Conservation (phyloP, 805 yeast genomes). For the Huiozyma naganishii region DNA sequence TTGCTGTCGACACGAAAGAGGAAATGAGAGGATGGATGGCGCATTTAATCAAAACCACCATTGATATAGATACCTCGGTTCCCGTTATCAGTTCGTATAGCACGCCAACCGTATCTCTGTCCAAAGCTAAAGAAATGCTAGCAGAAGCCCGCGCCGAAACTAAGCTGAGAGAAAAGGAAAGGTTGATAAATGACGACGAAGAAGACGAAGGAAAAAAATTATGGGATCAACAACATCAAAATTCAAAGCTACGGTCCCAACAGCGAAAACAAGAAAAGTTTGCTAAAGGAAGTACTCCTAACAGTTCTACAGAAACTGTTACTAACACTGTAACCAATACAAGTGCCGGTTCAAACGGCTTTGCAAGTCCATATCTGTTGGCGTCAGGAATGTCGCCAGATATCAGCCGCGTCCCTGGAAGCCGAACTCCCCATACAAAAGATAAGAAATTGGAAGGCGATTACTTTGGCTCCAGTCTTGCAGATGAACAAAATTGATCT, state of each 20-base stretch:
- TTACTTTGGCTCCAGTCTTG: constrained; percentile 1
- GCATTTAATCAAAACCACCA: constrained; percentile 89
- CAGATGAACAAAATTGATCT: no score
- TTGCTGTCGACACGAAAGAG: constrained; percentile 84
- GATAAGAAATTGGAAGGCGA: constrained; percentile 4
- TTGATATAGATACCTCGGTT: constrained; percentile 84
- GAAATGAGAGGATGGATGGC: constrained; percentile 95
- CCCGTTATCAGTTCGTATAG: constrained; percentile 89
- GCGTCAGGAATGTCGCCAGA: constrained; percentile 57
- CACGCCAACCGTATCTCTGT: constrained; percentile 87
- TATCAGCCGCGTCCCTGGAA: constrained; percentile 9
- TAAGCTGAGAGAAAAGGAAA: constrained; percentile 39
- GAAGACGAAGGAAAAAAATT: constrained; percentile 22
- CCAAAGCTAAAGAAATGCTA: constrained; percentile 76
- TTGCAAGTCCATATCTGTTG: constrained; percentile 57
- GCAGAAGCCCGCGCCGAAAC: constrained; percentile 75
- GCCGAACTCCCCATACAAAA: constrained; percentile 1
- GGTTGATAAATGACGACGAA: constrained; percentile 11
- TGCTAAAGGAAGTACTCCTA: constrained; percentile 6
- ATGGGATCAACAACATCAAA: constrained; percentile 25
- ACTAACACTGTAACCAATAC: constrained; percentile 13
- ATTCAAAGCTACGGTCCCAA: constrained; percentile 1
- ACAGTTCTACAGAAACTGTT: constrained; percentile 13
- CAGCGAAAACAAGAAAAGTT: not conserved
- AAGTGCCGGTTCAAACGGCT: constrained; percentile 32